A percentile compares a stretch with the other conserved stretches of the same genome.
Evolutionary conservation across 495 filamentous ascomycete species (phyloP).

Genomic region (Aspergillus haitiensis): DNA sequence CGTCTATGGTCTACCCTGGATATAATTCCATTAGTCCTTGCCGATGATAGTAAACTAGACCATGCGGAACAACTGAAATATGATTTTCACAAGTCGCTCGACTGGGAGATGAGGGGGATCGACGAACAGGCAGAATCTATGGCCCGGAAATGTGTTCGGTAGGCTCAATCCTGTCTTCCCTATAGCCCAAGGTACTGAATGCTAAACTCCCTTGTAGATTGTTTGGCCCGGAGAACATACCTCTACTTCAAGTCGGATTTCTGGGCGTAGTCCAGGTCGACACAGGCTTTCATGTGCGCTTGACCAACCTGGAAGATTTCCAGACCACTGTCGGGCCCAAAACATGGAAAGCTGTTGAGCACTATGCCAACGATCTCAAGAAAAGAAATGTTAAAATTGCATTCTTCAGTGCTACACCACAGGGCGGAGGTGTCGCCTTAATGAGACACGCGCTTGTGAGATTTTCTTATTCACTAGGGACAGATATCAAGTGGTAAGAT

Average conservation of each 20-base stretch:
- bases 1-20: constrained; percentile 81
- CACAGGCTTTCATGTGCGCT: constrained; percentile 58
- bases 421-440: constrained; percentile 83
- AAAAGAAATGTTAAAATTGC: constrained; percentile 68
- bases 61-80: constrained; percentile 22
- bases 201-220: constrained; percentile 48
- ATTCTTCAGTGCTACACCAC: constrained; percentile 83
- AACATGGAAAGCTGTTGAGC: constrained; percentile 70
- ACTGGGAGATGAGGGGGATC: constrained; percentile 56
- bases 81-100: not conserved
- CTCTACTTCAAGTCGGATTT: constrained; percentile 72
- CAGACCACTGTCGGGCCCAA: constrained; percentile 56
- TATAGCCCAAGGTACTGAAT: not conserved
- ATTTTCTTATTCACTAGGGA: constrained; percentile 65
- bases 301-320: constrained; percentile 65
- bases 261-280: constrained; percentile 77
- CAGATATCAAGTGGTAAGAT: constrained; percentile 73
- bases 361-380: constrained; percentile 68
- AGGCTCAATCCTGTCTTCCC: constrained; percentile 23
- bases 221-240: constrained; percentile 74
- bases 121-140: constrained; percentile 88
- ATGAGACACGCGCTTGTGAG: constrained; percentile 85
- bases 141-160: constrained; percentile 78
- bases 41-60: constrained; percentile 28
- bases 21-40: constrained; percentile 65